phyloP scores from a whole-genome alignment of 148 eudicot genomes.

The Fagopyrum esculentum region DNA sequence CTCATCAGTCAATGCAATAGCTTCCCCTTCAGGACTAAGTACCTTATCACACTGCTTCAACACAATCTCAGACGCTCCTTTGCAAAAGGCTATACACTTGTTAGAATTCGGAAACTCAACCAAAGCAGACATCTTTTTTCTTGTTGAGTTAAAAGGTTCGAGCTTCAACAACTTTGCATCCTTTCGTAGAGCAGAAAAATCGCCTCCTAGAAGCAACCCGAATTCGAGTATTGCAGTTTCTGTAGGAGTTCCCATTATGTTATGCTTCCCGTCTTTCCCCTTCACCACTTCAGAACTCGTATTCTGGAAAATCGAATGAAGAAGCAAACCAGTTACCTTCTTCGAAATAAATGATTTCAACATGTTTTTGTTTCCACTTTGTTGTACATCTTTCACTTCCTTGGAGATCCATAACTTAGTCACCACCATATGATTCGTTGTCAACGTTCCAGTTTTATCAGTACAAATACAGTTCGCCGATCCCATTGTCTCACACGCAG shows the following conservation, averaged over 20 bases:
- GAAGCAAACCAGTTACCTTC: constrained; percentile 21
- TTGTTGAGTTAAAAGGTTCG: constrained; percentile 70
- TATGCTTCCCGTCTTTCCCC: constrained; percentile 38
- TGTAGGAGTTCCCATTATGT: constrained; percentile 66
- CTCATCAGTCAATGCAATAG: constrained; percentile 34
- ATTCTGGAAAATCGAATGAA: constrained; percentile 52
- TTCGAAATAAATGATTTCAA: constrained; percentile 29
- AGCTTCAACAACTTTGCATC: constrained; percentile 36
- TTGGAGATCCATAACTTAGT: constrained; percentile 59
- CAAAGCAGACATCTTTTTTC: constrained; percentile 73
- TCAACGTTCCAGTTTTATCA: constrained; percentile 82
- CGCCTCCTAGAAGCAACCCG: constrained; percentile 40
- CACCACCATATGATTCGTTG: constrained; percentile 88
- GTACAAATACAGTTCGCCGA: constrained; percentile 86
- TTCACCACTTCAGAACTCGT: constrained; percentile 61
- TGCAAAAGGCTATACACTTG: constrained; percentile 44
- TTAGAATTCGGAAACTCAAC: constrained; percentile 41
- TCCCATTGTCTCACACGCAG: constrained; percentile 95
- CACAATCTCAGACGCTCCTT: constrained; percentile 81
- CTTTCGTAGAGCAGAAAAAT: constrained; percentile 19
- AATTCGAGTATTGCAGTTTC: constrained; percentile 72
- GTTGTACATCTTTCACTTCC: constrained; percentile 28
- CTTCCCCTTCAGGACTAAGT: constrained; percentile 44
- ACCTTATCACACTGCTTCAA: constrained; percentile 51
- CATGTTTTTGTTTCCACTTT: constrained; percentile 12